phyloP scores from a whole-genome alignment of 208 protist species.

The Polymyxa betae region DNA sequence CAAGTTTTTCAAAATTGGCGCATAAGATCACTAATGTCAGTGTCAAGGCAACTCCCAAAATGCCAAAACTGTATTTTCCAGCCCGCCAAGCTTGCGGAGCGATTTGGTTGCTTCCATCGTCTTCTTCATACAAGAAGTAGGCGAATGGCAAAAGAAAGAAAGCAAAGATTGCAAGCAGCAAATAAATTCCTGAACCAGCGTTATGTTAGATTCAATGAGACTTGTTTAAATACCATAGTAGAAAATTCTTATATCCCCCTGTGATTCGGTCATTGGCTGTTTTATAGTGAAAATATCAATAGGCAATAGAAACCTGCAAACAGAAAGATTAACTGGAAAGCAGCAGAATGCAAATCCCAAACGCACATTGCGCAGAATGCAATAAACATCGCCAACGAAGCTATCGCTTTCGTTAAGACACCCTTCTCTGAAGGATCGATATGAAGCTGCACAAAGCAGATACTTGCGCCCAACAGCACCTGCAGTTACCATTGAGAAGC shows the following conservation, averaged over 20 bases:
- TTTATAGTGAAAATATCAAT: background rate
- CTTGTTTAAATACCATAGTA: constrained; percentile 42
- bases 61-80: background rate
- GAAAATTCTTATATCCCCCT: background rate
- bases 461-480: constrained; percentile 11
- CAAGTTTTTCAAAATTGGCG: background rate
- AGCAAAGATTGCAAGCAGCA: background rate
- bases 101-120: background rate
- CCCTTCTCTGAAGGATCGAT: background rate
- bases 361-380: constrained; percentile 3
- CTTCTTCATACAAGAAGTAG: constrained; percentile 46
- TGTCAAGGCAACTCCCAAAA: background rate
- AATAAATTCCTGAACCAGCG: constrained; percentile 10
- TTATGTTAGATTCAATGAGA: background rate
- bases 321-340: background rate
- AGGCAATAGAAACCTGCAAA: background rate
- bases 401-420: background rate
- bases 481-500: too few relatives aligned
- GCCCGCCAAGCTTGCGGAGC: background rate
- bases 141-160: constrained; percentile 23
- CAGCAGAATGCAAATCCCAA: background rate
- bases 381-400: background rate
- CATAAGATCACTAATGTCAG: background rate
- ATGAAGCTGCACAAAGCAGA: background rate
- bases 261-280: background rate